A percentile compares a stretch with the other conserved stretches of the same genome.
phyloP scores from a whole-genome alignment of 1,139 yeast genomes.

The Komagataea norvegica region DNA sequence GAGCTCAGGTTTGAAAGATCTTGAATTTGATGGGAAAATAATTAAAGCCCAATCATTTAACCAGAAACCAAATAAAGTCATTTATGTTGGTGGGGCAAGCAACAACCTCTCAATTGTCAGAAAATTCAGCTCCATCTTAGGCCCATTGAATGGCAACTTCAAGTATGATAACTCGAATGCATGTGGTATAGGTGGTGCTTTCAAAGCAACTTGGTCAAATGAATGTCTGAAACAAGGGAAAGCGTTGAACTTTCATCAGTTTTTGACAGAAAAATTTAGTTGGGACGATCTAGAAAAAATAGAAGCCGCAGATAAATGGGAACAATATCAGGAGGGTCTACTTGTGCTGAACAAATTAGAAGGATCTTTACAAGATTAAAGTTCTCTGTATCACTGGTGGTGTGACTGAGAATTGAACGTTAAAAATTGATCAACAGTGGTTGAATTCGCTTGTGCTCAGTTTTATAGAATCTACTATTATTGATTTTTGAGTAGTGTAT shows the following conservation, averaged over 20 bases:
- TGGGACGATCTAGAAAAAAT: conserved; percentile 45
- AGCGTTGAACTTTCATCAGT: conserved; percentile 24
- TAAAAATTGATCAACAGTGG: no score
- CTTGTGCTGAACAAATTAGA: conserved; percentile 32
- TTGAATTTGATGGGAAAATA: conserved; percentile 31
- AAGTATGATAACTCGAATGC: conserved; percentile 81
- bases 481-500: no score
- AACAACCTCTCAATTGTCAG: conserved; percentile 61
- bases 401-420: not conserved
- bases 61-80: conserved; percentile 61
- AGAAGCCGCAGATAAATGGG: conserved; percentile 29
- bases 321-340: conserved; percentile 29
- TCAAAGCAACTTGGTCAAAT: conserved; percentile 71
- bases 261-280: conserved; percentile 42
- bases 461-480: no score
- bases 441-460: no score
- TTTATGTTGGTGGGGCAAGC: conserved; percentile 87
- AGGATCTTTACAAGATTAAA: conserved; percentile 7
- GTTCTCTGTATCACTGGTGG: not conserved
- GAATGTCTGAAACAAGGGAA: conserved; percentile 10
- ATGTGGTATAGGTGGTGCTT: conserved; percentile 94
- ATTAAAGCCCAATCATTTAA: conserved; percentile 25
- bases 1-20: conserved; percentile 4
- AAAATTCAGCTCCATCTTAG: conserved; percentile 68
- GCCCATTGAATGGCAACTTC: conserved; percentile 57